These are phyloP conservation scores for Linnemannia elongata DNA, from an alignment of 192 early-diverging fungal genomes.

Conservation along the genomic window DNA sequence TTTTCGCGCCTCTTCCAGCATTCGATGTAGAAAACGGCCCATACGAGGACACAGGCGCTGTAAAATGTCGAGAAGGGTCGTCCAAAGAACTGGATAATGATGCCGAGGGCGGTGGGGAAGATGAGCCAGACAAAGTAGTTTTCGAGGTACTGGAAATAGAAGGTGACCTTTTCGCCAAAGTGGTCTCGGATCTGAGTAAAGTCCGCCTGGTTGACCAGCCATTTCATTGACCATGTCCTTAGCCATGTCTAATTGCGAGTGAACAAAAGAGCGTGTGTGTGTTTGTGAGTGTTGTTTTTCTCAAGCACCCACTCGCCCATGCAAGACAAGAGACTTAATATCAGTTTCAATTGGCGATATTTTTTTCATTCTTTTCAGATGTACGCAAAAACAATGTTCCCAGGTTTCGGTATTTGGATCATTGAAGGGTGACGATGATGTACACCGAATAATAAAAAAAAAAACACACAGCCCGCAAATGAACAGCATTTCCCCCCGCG, in stretches of 20 bases:
- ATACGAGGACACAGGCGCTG: slow-evolving; percentile 73
- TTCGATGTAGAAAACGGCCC: slow-evolving; percentile 80
- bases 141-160: slow-evolving; percentile 95
- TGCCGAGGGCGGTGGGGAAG: slow-evolving; percentile 75
- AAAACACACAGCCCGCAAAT: too few relatives aligned
- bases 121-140: slow-evolving; percentile 86
- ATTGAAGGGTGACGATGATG: neutral
- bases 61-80: slow-evolving; percentile 73
- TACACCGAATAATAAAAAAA: too few relatives aligned
- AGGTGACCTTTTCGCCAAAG: slow-evolving; percentile 90
- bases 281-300: too few relatives aligned
- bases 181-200: slow-evolving; percentile 80
- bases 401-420: neutral
- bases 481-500: neutral
- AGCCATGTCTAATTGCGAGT: slow-evolving; percentile 76
- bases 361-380: neutral
- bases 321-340: neutral
- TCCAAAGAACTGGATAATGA: slow-evolving; percentile 66
- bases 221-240: slow-evolving; percentile 83
- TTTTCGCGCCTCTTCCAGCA: slow-evolving; percentile 85
- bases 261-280: neutral
- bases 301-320: neutral
- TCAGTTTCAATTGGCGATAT: neutral
- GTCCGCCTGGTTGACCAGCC: slow-evolving; percentile 80
- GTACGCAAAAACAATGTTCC: slow-evolving; percentile 33